phyloP scores from a whole-genome alignment of 192 early-diverging fungal species.

The Linnemannia zychae region DNA sequence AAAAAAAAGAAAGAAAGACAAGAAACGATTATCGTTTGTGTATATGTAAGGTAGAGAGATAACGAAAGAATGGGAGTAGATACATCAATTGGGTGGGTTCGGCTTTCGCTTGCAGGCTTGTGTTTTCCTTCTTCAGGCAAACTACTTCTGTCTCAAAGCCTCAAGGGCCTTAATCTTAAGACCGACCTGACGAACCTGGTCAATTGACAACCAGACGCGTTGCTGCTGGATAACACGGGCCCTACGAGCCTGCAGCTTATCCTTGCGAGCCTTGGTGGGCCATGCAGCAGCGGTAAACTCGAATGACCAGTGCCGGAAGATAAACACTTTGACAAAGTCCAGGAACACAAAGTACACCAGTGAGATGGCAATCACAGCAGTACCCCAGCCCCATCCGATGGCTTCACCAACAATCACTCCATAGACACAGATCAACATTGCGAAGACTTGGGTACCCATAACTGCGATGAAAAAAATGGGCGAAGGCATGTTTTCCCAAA shows the following conservation, averaged over 20 bases:
- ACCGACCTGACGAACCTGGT: slow-evolving; percentile 59
- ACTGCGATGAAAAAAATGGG: slow-evolving; percentile 85
- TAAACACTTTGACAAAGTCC: slow-evolving; percentile 92
- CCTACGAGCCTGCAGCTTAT: slow-evolving; percentile 70
- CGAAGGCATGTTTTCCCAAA: slow-evolving; percentile 90
- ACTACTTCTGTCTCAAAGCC: slow-evolving; percentile 29
- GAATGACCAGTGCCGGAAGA: slow-evolving; percentile 90
- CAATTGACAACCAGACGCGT: slow-evolving; percentile 60
- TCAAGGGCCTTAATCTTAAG: slow-evolving; percentile 48
- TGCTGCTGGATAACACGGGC: slow-evolving; percentile 60
- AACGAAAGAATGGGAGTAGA: background rate
- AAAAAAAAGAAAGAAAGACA: background rate
- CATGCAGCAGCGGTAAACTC: slow-evolving; percentile 89
- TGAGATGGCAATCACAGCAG: slow-evolving; percentile 79
- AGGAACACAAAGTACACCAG: slow-evolving; percentile 87
- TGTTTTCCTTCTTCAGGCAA: background rate
- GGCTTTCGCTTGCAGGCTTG: background rate
- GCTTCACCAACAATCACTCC: slow-evolving; percentile 72
- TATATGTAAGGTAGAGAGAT: background rate
- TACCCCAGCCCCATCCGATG: slow-evolving; percentile 83
- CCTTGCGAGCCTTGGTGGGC: slow-evolving; percentile 76
- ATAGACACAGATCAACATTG: slow-evolving; percentile 84
- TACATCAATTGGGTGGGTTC: background rate
- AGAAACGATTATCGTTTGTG: slow-evolving; percentile 1
- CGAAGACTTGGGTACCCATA: slow-evolving; percentile 91